Percentiles rank a stretch among this genome's conserved stretches.
These are phyloP conservation scores for Tuber indicum DNA, from an alignment of 495 filamentous ascomycete species.

Conservation along the genomic window DNA sequence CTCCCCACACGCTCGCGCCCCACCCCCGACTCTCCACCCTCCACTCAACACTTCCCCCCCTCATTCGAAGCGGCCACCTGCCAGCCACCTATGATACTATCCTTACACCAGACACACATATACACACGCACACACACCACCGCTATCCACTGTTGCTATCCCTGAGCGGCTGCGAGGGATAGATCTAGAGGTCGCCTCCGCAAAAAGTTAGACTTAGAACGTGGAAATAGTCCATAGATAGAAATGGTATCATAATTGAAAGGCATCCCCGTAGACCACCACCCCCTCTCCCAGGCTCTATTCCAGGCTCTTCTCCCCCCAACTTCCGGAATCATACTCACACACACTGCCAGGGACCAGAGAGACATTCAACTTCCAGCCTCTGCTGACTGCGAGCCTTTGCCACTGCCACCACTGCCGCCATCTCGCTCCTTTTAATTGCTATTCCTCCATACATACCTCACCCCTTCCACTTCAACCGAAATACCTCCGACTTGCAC, in stretches of 20 bases:
- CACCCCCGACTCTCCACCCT: not conserved
- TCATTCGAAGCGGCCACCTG: not conserved
- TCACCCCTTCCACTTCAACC: not conserved
- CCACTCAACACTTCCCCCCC: not conserved
- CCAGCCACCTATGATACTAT: not conserved
- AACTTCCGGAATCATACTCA: not conserved
- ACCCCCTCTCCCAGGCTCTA: not conserved
- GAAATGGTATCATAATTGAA: not conserved
- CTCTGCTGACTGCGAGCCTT: not conserved
- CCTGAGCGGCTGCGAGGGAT: not conserved
- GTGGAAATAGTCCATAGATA: not conserved
- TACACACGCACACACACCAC: not conserved
- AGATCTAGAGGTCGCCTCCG: not conserved
- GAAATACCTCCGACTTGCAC: slow-evolving; percentile 9
- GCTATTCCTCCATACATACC: not conserved
- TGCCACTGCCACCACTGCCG: not conserved
- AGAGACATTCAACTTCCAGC: not conserved
- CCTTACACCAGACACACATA: slow-evolving; percentile 5
- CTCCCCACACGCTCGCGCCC: slow-evolving; percentile 25
- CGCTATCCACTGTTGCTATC: not conserved
- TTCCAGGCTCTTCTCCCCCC: not conserved
- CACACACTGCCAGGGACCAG: not conserved
- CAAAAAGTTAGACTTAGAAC: not conserved
- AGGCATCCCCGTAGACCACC: not conserved
- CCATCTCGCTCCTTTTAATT: not conserved